A percentile compares a stretch with the other conserved stretches of the same genome.
Conservation (phyloP, 257 asterid genomes). For the Salvia miltiorrhiza region DNA sequence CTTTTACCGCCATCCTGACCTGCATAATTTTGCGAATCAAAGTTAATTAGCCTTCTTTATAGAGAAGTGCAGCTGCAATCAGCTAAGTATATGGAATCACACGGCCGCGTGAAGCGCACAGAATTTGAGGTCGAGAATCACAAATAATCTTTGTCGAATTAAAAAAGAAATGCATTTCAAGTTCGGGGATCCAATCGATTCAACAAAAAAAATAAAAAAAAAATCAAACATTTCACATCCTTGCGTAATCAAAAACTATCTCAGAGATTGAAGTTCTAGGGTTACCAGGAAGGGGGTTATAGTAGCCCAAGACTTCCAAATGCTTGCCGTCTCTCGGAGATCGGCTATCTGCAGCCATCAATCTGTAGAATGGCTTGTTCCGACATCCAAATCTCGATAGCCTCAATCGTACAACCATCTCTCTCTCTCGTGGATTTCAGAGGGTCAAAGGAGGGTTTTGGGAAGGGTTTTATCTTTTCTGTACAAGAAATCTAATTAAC, state of each 20-base stretch:
- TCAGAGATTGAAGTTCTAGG: not conserved
- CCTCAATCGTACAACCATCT: conserved; percentile 79
- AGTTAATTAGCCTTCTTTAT: not conserved
- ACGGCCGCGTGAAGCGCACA: not conserved
- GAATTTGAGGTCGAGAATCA: not conserved
- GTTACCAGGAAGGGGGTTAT: conserved; percentile 90
- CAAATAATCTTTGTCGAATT: not conserved
- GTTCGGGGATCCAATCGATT: not conserved
- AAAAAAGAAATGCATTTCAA: not conserved
- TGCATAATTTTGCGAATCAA: conserved; percentile 33
- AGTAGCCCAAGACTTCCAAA: conserved; percentile 89
- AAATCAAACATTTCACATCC: not conserved
- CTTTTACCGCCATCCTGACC: conserved; percentile 96
- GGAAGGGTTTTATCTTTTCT: not conserved
- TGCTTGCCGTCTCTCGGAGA: conserved; percentile 98
- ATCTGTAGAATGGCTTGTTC: conserved; percentile 86
- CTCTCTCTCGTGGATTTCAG: not conserved
- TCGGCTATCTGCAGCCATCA: conserved; percentile 95
- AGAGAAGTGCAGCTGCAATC: not conserved
- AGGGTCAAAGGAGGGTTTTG: conserved; percentile 11
- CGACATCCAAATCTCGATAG: conserved; percentile 75
- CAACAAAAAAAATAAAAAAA: not conserved
- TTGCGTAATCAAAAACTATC: not conserved
- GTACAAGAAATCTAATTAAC: too few species aligned
- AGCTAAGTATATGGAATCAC: not conserved